Evolutionary conservation across 75 land plant genomes (phyloP), one percentile per base, ranked within the genome.

Genomic region (Sequoiadendron giganteum): DNA sequence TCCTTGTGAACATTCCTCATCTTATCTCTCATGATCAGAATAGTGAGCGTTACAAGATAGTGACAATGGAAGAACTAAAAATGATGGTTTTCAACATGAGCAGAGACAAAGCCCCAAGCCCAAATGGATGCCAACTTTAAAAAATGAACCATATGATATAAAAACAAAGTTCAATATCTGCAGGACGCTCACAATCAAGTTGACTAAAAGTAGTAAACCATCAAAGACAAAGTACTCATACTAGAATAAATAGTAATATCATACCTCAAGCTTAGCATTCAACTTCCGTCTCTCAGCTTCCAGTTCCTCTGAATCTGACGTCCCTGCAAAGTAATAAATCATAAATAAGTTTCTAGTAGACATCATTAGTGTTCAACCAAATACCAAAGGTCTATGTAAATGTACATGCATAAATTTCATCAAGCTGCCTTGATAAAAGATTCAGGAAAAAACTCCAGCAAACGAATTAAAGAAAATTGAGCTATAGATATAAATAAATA

Each of bases 191-290:
- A 38, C 18, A 77, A 39, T 77, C 39, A 18, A 77, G 80, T 30
- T 38, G 80, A 77, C 19, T 77, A 38, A 77, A 13, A 30, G 21
- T 77, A 77, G 18, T 77, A 13, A 77, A 30, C 18, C 43, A 5
- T 39, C 25, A 78, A 30, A 78, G 16, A 5, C 13, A 16, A 1
- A 78, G 28, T 39, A 38, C 42, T 78, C 45, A 78, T 11, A 39
- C 19, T 78, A 39, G 38, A 78, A 38, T 38, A 39, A 16, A 38
- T 77, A 38, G 40, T 38, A 18, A 21, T 10, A 81, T n/a, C 55
- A 83, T 82, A 87, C 87, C 88, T 88, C 90, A 84, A 58, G 82
- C 28, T 65, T 54, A 40, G 81, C 86, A 90, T 83, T 91, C 34
- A 85, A 86, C 84, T 83, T 90, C 43, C 36, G 88, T 32, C 52